Percentiles rank a stretch among this genome's conserved stretches.
These are phyloP conservation scores for Leccinellum luteum DNA, from an alignment of 768 basidiomycete species.

Conservation along the genomic window DNA sequence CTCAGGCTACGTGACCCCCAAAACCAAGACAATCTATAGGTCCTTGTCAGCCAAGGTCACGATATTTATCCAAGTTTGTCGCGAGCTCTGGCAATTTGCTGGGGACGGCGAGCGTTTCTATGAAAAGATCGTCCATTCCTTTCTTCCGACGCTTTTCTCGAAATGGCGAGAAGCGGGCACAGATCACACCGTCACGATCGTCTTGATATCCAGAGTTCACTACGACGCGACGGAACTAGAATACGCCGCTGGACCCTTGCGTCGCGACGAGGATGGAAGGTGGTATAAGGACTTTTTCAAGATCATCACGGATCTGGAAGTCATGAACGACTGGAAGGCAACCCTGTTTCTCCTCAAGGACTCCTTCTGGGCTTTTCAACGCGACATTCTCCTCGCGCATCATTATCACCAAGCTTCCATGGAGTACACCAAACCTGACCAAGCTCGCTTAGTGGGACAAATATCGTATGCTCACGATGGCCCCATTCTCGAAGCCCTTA, in stretches of 20 bases:
- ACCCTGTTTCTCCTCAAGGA: constrained; percentile 85
- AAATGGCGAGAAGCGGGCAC: constrained; percentile 84
- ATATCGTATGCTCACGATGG: constrained; percentile 90
- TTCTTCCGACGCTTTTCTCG: constrained; percentile 84
- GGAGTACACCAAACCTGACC: constrained; percentile 43
- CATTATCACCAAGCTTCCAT: constrained; percentile 74
- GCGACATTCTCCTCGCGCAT: constrained; percentile 86
- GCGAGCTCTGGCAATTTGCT: constrained; percentile 95
- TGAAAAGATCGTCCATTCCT: constrained; percentile 97
- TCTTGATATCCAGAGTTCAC: constrained; percentile 89
- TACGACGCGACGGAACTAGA: constrained; percentile 80
- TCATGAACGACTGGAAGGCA: constrained; percentile 82
- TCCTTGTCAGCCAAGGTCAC: constrained; percentile 90
- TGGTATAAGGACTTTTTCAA: constrained; percentile 98
- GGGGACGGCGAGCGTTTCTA: constrained; percentile 95
- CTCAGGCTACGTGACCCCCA: constrained; percentile 73
- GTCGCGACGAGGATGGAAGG: constrained; percentile 66
- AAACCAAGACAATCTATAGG: constrained; percentile 87
- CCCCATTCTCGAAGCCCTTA: constrained; percentile 92
- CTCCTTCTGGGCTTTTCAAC: constrained; percentile 87
- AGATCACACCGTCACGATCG: constrained; percentile 92
- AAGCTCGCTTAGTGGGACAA: constrained; percentile 70
- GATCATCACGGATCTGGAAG: constrained; percentile 90
- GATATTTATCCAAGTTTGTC: constrained; percentile 94
- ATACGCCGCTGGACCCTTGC: constrained; percentile 80